These are phyloP conservation scores for Dactylellina sp. DNA, from an alignment of 2,329 filamentous ascomycete species.

Conservation along the genomic window DNA sequence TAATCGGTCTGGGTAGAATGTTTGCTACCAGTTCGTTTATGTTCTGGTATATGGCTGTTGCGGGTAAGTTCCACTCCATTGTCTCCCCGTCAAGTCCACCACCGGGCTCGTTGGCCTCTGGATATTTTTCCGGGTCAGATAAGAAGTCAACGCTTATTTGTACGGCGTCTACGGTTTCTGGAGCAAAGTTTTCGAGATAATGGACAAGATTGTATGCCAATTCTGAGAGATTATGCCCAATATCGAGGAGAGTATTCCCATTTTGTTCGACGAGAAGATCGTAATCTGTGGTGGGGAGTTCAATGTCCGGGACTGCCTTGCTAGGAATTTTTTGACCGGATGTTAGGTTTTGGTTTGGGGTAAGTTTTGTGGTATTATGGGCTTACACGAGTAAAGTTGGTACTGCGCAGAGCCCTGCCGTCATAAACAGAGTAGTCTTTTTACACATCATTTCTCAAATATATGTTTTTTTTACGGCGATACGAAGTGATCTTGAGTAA, in stretches of 20 bases:
- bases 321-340: constrained; percentile 1
- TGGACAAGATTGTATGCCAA: not conserved
- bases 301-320: constrained; percentile 21
- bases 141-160: not conserved
- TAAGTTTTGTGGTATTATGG: not conserved
- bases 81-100: constrained; percentile 9
- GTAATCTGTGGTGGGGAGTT: constrained; percentile 15
- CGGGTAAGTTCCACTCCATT: constrained; percentile 4
- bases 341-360: not conserved
- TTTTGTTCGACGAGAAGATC: constrained; percentile 4
- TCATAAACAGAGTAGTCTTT: not conserved
- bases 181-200: constrained; percentile 23
- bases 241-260: constrained; percentile 1
- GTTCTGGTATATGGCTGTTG: constrained; percentile 8
- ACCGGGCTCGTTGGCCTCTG: constrained; percentile 5
- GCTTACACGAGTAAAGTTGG: not conserved
- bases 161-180: constrained; percentile 26
- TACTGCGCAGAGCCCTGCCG: not conserved
- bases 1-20: not conserved
- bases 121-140: constrained; percentile 13
- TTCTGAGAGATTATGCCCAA: constrained; percentile 12
- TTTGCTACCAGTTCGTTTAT: constrained; percentile 13
- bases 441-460: not conserved
- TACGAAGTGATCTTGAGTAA: too few relatives aligned
- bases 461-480: not conserved